Evolutionary conservation across 345 rosid species (phyloP), one percentile per base, ranked within the genome.

Genomic region (Rhizophora mangle): DNA sequence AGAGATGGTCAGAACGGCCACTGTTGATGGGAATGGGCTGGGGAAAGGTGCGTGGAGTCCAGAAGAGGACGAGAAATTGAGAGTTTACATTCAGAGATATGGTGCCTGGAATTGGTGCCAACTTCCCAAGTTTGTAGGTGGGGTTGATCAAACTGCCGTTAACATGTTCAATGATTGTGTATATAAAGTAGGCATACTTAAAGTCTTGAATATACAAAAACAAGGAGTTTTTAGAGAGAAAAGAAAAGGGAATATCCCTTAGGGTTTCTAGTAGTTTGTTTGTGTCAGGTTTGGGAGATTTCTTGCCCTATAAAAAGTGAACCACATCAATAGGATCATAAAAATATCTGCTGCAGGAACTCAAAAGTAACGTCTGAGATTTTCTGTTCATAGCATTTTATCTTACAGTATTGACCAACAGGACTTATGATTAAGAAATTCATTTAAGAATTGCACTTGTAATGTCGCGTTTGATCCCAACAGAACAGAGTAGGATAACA

Each of bases 271-370:
- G 2, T 8, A 37, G 43, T 37, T 9, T 37, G 32, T 37, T 37
- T 37, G 15, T 1, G 11, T 37, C 43, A 9, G 43, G 43, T 9
- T 37, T 37, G 11, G 11, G 3, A 6, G 58, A 20, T 54, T 21
- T 54, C 27, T 54, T 8, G 21, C 27, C 21, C n/a, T 93, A 85
- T 87, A 88, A 70, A 86, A 64, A 47, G 91, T 63, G 68, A 91
- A 93, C 94, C 96, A 93, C 88, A 93, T 80, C 86, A 93, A 75
- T 46, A 91, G 89, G 26, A 91, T 32, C 80, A 94, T 86, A 96
- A 94, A 76, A 68, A 75, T 80, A 82, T 94, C 97, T 91, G 79
- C 31, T 13, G 67, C 39, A 76, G 76, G 93, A 85, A 64, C 51
- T 53, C 64, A 47, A 72, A 62, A 68, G 31, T 62, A 26, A 32